phyloP scores from a whole-genome alignment of 495 filamentous ascomycete species.

The Penicillium canariense region DNA sequence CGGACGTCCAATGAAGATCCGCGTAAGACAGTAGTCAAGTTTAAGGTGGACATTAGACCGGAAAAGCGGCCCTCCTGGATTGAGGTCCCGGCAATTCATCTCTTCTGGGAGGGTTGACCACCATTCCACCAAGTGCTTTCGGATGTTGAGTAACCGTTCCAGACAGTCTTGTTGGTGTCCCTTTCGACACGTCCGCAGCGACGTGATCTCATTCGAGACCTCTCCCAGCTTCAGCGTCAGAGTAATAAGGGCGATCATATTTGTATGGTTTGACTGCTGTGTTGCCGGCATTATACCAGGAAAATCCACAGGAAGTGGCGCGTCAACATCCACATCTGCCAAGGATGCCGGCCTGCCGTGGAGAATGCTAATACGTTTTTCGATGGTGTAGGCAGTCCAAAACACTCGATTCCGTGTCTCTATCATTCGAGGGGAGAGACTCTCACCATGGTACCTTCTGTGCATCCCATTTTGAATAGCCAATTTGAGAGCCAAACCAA shows the following conservation, averaged over 20 bases:
- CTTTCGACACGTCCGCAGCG: constrained; percentile 39
- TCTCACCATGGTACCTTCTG: constrained; percentile 46
- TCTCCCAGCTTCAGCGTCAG: constrained; percentile 47
- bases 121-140: constrained; percentile 47
- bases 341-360: constrained; percentile 49
- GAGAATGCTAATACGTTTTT: constrained; percentile 48
- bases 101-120: constrained; percentile 49
- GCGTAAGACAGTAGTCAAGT: constrained; percentile 47
- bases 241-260: constrained; percentile 46
- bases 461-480: constrained; percentile 58
- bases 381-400: constrained; percentile 52
- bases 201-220: constrained; percentile 43
- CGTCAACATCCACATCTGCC: constrained; percentile 46
- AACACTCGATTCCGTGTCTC: constrained; percentile 51
- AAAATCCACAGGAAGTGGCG: constrained; percentile 44
- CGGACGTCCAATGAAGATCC: constrained; percentile 49
- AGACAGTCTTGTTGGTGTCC: constrained; percentile 45
- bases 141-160: constrained; percentile 39
- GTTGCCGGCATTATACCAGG: constrained; percentile 35
- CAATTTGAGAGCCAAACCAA: constrained; percentile 48
- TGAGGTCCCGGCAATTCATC: constrained; percentile 40
- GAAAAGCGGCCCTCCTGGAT: constrained; percentile 38
- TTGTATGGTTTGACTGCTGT: constrained; percentile 43
- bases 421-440: constrained; percentile 39
- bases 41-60: constrained; percentile 51